Evolutionary conservation across 1,139 yeast species (phyloP).

Genomic region (Entelexis sorbosivorans): DNA sequence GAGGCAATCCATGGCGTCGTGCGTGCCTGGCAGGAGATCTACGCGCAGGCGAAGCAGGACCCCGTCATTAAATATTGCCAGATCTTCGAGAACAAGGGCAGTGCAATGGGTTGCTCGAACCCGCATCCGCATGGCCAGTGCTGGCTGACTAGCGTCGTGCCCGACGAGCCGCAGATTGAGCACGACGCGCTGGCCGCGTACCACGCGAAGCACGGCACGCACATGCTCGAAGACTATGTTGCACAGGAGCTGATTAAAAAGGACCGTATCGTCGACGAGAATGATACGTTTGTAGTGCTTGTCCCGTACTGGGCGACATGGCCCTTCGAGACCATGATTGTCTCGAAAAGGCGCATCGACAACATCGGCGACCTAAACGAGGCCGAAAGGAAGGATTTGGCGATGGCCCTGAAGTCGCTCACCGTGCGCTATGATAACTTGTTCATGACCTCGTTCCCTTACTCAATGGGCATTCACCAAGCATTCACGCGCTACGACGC

Average conservation of each 20-base stretch:
- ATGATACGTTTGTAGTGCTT: conserved; percentile 55
- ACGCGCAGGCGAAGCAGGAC: conserved; percentile 36
- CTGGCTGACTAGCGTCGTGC: conserved; percentile 59
- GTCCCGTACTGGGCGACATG: conserved; percentile 79
- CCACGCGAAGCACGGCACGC: conserved; percentile 33
- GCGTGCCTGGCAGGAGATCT: conserved; percentile 50
- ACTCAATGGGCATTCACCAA: conserved; percentile 74
- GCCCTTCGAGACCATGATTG: conserved; percentile 65
- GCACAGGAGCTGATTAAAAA: conserved; percentile 42
- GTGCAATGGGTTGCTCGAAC: conserved; percentile 74
- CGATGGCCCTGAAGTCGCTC: conserved; percentile 42
- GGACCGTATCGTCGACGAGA: conserved; percentile 46
- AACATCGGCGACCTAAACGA: conserved; percentile 43
- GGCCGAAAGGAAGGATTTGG: conserved; percentile 46
- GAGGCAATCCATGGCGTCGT: conserved; percentile 41
- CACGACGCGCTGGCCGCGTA: conserved; percentile 44
- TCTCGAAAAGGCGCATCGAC: conserved; percentile 45
- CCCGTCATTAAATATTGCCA: conserved; percentile 48
- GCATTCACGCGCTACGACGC: conserved; percentile 43
- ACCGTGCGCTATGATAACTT: conserved; percentile 64
- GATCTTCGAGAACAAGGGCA: conserved; percentile 68
- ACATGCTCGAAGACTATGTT: conserved; percentile 56
- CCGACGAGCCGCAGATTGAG: conserved; percentile 59
- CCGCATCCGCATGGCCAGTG: conserved; percentile 75
- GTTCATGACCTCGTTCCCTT: conserved; percentile 61